Base-by-base conservation (phyloP, 2,329 filamentous ascomycete species). In the Alternaria sp. region DNA sequence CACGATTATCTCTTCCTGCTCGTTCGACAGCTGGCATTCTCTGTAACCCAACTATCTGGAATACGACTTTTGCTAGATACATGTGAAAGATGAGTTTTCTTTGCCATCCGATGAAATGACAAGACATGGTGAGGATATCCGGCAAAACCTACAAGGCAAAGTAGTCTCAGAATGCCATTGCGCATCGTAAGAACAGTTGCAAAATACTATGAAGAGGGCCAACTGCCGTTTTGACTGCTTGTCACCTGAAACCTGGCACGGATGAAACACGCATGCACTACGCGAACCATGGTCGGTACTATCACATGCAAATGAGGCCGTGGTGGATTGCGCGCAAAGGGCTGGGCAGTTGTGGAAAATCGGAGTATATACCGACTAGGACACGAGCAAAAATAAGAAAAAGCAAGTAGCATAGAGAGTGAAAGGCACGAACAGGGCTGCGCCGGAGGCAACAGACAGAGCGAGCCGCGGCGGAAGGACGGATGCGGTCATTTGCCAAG, bases 401-500 rank as follows among this genome's bases (percentile, higher is more conserved):
- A 46, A 36, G 18, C 22, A n/a, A 32, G 18, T 12, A 47, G 18
- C 41, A 46, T 8, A 12, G 8, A 18, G 42, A 46, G 42, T 41
- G 36, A 52, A 30, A 41, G 30, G 47, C 16, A 12, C 12, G 16
- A 22, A 22, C 3, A 26, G 14, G n/a, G 20, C 42, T 48, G 58
- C 24, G 42, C 36, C 53, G 47, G 36, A 61, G 34, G 32, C 48
- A 48, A 39, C 53, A 53, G 54, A 52, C 26, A 53, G 51, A 58
- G 60, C 39, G 56, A 54, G 64, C 63, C 63, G 66, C 60, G 65
- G 61, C 60, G 57, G 64, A 62, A 62, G 52, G 57, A 64, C 66
- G 66, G 68, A 66, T 70, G 59, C 63, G 69, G 70, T 73, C 66
- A 65, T 69, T 57, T 52, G 73, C 69, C 73, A 75, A 71, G 73